Conservation (phyloP, 768 basidiomycete genomes). For the Russula virescens region DNA sequence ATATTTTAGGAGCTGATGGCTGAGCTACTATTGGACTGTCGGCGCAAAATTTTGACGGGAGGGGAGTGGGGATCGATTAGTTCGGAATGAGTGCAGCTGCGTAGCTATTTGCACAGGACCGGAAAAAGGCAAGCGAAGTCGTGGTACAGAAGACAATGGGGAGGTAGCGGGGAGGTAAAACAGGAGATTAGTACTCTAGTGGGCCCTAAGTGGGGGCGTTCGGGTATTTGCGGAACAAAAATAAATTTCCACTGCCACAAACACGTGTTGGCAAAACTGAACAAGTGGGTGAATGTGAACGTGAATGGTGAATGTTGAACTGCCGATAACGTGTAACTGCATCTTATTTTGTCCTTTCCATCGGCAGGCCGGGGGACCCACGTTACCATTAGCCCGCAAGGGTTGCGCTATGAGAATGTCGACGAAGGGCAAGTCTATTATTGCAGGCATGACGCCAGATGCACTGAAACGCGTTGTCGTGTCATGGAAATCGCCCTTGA, state of each 20-base stretch:
- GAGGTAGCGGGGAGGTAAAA: neutral
- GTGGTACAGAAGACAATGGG: neutral
- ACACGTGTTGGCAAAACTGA: neutral
- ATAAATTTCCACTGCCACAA: slow-evolving; percentile 4
- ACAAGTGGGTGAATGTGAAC: neutral
- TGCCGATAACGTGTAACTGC: too few relatives aligned
- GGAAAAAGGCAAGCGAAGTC: neutral
- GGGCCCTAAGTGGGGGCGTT: neutral
- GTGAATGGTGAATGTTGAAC: too few relatives aligned
- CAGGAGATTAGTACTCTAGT: too few relatives aligned
- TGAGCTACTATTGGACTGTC: neutral
- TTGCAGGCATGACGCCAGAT: neutral
- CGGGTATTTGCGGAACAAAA: neutral
- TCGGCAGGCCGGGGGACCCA: too few relatives aligned
- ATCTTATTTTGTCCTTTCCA: too few relatives aligned
- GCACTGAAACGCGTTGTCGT: neutral
- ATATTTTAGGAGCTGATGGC: neutral
- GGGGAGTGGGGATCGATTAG: neutral
- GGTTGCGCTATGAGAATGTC: neutral
- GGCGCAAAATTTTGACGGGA: neutral
- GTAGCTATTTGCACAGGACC: neutral
- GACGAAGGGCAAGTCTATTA: neutral
- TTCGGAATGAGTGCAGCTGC: neutral
- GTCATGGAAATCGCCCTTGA: neutral
- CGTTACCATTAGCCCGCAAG: neutral